phyloP scores from a whole-genome alignment of 129 eudicot genomes.

The Scalesia atractyloides region DNA sequence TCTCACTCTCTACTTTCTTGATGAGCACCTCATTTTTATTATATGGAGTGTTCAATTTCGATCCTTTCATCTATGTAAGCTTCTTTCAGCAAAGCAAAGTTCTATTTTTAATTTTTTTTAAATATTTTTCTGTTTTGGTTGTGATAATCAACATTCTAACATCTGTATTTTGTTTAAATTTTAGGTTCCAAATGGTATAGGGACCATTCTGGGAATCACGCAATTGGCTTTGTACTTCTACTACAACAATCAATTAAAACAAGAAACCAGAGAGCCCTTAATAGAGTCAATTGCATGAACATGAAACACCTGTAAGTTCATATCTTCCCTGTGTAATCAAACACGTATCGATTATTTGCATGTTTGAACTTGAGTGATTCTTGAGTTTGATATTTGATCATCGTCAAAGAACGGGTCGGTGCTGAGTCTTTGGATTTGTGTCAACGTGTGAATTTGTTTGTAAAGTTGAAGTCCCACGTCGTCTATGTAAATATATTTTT shows the following conservation, averaged over 20 bases:
- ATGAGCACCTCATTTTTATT: slow-evolving; percentile 81
- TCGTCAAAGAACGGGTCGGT: slow-evolving; percentile 15
- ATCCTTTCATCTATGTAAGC: slow-evolving; percentile 76
- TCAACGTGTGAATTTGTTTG: slow-evolving; percentile 19
- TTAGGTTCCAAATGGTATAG: slow-evolving; percentile 90
- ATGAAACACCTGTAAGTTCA: slow-evolving; percentile 27
- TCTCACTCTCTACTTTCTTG: slow-evolving; percentile 77
- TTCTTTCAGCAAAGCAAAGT: slow-evolving; percentile 19
- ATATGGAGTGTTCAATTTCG: slow-evolving; percentile 76
- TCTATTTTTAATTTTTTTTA: neutral
- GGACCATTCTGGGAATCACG: slow-evolving; percentile 58
- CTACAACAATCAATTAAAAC: slow-evolving; percentile 43
- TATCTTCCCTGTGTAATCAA: slow-evolving; percentile 12
- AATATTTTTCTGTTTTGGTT: neutral
- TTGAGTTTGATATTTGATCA: slow-evolving; percentile 22
- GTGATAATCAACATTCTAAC: neutral
- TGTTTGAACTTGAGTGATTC: slow-evolving; percentile 16
- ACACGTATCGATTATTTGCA: slow-evolving; percentile 6
- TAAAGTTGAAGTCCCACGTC: slow-evolving; percentile 14
- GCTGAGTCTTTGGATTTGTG: slow-evolving; percentile 8
- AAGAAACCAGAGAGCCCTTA: slow-evolving; percentile 54
- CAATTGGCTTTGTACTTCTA: slow-evolving; percentile 62
- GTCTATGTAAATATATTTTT: slow-evolving; percentile 15
- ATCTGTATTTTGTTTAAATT: slow-evolving; percentile 23
- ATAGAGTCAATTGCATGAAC: slow-evolving; percentile 58